phyloP scores from a whole-genome alignment of 176 grass and related monocot genomes.

The Eremochloa ophiuroides region DNA sequence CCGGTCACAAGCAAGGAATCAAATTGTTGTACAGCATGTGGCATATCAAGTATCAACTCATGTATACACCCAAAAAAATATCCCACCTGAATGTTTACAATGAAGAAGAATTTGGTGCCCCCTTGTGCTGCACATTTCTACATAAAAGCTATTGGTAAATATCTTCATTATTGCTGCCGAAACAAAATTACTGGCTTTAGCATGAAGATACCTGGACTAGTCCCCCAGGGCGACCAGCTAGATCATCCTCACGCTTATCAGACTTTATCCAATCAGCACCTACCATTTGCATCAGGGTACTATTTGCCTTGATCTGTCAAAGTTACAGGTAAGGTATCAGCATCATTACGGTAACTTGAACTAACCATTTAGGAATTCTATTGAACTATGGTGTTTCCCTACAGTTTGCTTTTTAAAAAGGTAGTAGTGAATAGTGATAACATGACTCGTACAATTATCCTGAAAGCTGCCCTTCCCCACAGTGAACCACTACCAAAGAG shows the following conservation, averaged over 20 bases:
- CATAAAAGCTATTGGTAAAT: slow-evolving; percentile 23
- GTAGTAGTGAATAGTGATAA: too few relatives aligned
- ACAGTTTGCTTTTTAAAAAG: not conserved
- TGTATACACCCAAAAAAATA: not conserved
- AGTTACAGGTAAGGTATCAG: slow-evolving; percentile 14
- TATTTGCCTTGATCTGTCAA: slow-evolving; percentile 79
- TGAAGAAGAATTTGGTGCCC: slow-evolving; percentile 84
- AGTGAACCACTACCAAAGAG: not conserved
- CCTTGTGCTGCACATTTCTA: slow-evolving; percentile 93
- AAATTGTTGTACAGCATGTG: not conserved
- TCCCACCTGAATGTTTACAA: slow-evolving; percentile 92
- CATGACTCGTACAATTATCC: not conserved
- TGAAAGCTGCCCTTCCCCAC: not conserved
- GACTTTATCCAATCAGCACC: slow-evolving; percentile 98
- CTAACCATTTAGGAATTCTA: not conserved
- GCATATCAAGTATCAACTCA: not conserved
- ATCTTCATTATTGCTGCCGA: not conserved
- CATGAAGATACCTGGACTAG: slow-evolving; percentile 79
- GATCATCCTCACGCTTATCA: slow-evolving; percentile 94
- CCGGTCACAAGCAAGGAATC: slow-evolving; percentile 21
- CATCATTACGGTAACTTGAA: slow-evolving; percentile 1
- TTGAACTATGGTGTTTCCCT: not conserved
- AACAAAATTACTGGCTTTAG: slow-evolving; percentile 3
- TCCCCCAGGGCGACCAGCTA: slow-evolving; percentile 67
- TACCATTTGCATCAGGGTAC: slow-evolving; percentile 97